Base-by-base conservation (phyloP, 139 green algal species). In the Closterium sp. region DNA sequence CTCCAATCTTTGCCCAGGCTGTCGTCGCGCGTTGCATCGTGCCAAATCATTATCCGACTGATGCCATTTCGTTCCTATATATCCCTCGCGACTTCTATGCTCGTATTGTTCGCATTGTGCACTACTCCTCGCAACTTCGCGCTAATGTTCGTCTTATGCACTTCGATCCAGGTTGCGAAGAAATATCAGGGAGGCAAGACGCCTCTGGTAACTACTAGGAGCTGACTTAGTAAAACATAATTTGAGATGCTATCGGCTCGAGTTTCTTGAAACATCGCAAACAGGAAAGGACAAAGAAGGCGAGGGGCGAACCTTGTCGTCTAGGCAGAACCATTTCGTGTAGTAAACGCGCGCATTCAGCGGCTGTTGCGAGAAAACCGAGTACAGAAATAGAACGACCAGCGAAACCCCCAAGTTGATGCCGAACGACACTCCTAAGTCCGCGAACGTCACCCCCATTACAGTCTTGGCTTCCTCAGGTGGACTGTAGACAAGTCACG, bases 261-360 rank as follows among this genome's bases (percentile, higher is more conserved):
- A n/a, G n/a, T n/a, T n/a, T n/a, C n/a, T n/a, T n/a, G n/a, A n/a
- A n/a, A n/a, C n/a, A n/a, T n/a, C n/a, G n/a, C n/a, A 69, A 25
- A 69, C 3, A 2, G 3, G 23, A 69, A 76, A 76, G 3, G 55
- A 76, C 83, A 86, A 34, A 19, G 28, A 33, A 33, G 12, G 83
- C 2, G 21, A 16, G 30, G 30, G 1, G 32, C 85, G 9, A 16
- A 91, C 89, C 89, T 93, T 33, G n/a, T 87, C 28, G 33, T 93
- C n/a, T 30, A 88, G n/a, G 33, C 88, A 30, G n/a, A 92, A 93
- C 87, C 90, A 91, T 31, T 91, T 88, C n/a, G 88, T 38, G 33
- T 55, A 93, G 84, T 93, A 93, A 31, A 93, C 88, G 84, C 87
- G 91, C 32, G 87, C 76, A 33, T 93, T 93, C 33, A 93, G 88